Percentiles rank a stretch among this genome's conserved stretches.
Evolutionary conservation across 805 yeast genomes (phyloP).

Genomic region (Hanseniaspora mollemarum): DNA sequence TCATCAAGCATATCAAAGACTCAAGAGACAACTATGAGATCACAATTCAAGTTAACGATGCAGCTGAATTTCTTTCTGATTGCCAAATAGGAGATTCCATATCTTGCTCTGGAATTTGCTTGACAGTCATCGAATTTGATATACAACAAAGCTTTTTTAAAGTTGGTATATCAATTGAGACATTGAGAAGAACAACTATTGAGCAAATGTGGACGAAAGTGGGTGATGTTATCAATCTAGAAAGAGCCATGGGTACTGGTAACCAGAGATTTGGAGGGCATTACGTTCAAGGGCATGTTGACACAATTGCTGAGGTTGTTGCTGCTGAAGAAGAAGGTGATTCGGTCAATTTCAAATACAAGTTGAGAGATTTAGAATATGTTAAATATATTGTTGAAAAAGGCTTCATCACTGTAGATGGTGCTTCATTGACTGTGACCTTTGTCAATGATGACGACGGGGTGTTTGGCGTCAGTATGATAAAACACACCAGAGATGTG

Average conservation of each 20-base stretch:
- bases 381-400: constrained; percentile 76
- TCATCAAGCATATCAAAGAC: constrained; percentile 37
- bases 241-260: constrained; percentile 66
- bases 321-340: constrained; percentile 51
- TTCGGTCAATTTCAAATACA: constrained; percentile 64
- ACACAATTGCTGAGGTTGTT: constrained; percentile 64
- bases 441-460: constrained; percentile 47
- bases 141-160: constrained; percentile 44
- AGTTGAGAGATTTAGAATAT: constrained; percentile 50
- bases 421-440: constrained; percentile 83
- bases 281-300: constrained; percentile 95
- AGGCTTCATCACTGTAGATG: constrained; percentile 89
- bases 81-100: constrained; percentile 92
- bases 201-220: constrained; percentile 44
- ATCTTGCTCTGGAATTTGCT: constrained; percentile 76
- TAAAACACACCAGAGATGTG: constrained; percentile 74
- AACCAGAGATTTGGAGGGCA: constrained; percentile 92
- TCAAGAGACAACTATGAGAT: constrained; percentile 63
- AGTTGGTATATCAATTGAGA: constrained; percentile 89
- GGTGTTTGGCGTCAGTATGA: constrained; percentile 77
- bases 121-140: constrained; percentile 78
- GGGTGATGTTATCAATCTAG: constrained; percentile 59
- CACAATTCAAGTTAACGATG: constrained; percentile 53
- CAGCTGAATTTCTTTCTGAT: constrained; percentile 54
- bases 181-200: constrained; percentile 68